Evolutionary conservation across 345 rosid genomes (phyloP), one percentile per base, ranked within the genome.

Genomic region (Lumnitzera racemosa): DNA sequence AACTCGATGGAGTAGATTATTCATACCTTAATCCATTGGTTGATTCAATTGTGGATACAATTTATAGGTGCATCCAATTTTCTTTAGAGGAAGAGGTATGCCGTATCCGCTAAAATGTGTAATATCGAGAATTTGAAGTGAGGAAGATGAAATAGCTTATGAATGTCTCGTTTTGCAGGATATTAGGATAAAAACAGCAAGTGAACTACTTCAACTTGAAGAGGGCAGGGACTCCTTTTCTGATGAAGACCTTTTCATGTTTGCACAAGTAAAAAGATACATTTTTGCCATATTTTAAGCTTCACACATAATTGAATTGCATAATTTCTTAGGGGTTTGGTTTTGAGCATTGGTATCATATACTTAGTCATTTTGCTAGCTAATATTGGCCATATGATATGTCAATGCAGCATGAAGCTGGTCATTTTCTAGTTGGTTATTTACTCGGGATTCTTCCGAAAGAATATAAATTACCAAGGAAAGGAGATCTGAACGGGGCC

Each of bases 361-460:
- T 20, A 20, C 20, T 20, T 20, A 20, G 20, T 20, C 20, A 20
- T 20, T 20, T 20, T 20, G 20, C 20, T 1, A 20, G 1, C 20
- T 20, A 20, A 20, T 20, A 20, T 20, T 20, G 20, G 20, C 20
- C 20, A 27, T 3, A 27, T 27, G 31, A 27, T 27, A 7, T 31
- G 24, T 46, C 4, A 17, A 9, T 59, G 62, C 73, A 79, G 83
- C 91, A 83, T 56, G 85, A 86, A 76, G 85, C 92, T 1, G 87
- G 87, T 4, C 89, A 81, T 74, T 81, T 86, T 74, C 74, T 81
- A 3, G 72, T 72, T 55, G 87, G 79, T 29, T 83, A 83, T 68
- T 71, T 83, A 71, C 80, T 83, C 1, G 92, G 87, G 47, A 76
- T 78, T 67, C 85, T 86, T 59, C 91, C 91, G 23, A 69, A 78